Conservation (phyloP, 805 yeast species). For the Candida endomychidarum region DNA sequence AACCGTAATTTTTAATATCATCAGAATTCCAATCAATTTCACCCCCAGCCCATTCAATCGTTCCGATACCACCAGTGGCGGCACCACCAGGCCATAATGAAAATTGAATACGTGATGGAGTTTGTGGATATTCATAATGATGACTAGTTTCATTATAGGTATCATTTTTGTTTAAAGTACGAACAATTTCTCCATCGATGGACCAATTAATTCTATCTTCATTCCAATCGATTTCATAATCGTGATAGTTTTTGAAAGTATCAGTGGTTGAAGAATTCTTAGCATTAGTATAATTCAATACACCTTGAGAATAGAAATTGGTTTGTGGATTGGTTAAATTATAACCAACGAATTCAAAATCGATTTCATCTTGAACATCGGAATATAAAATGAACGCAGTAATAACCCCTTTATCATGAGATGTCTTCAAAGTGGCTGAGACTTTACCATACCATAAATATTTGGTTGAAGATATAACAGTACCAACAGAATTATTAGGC, state of each 20-base stretch:
- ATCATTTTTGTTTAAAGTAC: slow-evolving; percentile 61
- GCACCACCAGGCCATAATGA: slow-evolving; percentile 82
- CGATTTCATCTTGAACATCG: slow-evolving; percentile 87
- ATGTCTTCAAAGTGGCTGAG: slow-evolving; percentile 65
- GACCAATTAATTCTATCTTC: slow-evolving; percentile 71
- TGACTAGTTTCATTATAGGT: slow-evolving; percentile 65
- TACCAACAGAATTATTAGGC: slow-evolving; percentile 74
- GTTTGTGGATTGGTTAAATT: slow-evolving; percentile 67
- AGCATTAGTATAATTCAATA: slow-evolving; percentile 64
- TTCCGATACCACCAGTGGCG: slow-evolving; percentile 54
- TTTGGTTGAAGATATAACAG: slow-evolving; percentile 76
- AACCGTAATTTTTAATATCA: slow-evolving; percentile 77
- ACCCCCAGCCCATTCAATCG: slow-evolving; percentile 89
- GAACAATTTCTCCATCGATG: slow-evolving; percentile 64
- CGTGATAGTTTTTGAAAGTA: slow-evolving; percentile 70
- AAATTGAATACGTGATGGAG: slow-evolving; percentile 70
- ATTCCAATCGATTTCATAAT: slow-evolving; percentile 78
- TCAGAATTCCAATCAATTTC: slow-evolving; percentile 74
- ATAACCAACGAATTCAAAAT: slow-evolving; percentile 82
- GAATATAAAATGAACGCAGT: slow-evolving; percentile 81
- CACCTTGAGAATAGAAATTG: slow-evolving; percentile 79
- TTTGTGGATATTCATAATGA: slow-evolving; percentile 62
- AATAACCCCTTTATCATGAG: slow-evolving; percentile 77
- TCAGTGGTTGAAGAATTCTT: slow-evolving; percentile 40
- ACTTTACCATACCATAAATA: slow-evolving; percentile 89